A percentile compares a stretch with the other conserved stretches of the same genome.
Evolutionary conservation across 495 filamentous ascomycete genomes (phyloP).

Genomic region (Thozetella sp.): DNA sequence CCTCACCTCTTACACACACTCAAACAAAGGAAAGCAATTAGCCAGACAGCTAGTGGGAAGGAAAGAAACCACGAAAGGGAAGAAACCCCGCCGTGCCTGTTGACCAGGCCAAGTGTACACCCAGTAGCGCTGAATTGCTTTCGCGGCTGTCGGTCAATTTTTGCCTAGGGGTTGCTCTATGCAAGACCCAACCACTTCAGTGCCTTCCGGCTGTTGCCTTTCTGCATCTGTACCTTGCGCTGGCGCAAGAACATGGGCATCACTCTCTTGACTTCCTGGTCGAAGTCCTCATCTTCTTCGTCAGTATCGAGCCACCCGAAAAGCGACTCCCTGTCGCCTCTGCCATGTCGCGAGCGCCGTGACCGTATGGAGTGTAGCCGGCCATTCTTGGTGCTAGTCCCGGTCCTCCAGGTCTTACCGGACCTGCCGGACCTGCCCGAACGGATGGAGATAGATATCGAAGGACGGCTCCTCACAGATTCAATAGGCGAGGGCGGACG

Average conservation of each 20-base stretch:
- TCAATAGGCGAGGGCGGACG: not conserved
- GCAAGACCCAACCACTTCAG: slow-evolving; percentile 36
- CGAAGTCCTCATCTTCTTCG: slow-evolving; percentile 22
- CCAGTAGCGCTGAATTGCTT: no score
- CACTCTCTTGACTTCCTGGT: slow-evolving; percentile 31
- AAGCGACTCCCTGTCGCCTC: not conserved
- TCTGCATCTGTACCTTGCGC: slow-evolving; percentile 9
- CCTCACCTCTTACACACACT: no score
- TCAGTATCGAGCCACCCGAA: slow-evolving; percentile 7
- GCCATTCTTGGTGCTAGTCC: slow-evolving; percentile 14
- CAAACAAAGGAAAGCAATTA: no score
- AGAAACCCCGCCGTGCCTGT: no score
- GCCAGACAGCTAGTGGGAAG: no score
- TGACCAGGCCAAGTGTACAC: no score
- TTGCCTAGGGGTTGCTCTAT: no score
- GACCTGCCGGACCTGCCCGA: slow-evolving; percentile 3
- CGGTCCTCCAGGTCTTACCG: slow-evolving; percentile 15
- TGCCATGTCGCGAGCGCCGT: not conserved
- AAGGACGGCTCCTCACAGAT: slow-evolving; percentile 12
- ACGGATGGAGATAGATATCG: slow-evolving; percentile 11
- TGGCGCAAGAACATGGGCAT: slow-evolving; percentile 30
- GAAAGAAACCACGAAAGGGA: no score
- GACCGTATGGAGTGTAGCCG: not conserved
- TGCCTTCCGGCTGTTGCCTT: slow-evolving; percentile 30
- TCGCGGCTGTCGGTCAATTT: no score